These are phyloP conservation scores for Brassica juncea DNA, from an alignment of 345 rosid genomes.

Conservation along the genomic window DNA sequence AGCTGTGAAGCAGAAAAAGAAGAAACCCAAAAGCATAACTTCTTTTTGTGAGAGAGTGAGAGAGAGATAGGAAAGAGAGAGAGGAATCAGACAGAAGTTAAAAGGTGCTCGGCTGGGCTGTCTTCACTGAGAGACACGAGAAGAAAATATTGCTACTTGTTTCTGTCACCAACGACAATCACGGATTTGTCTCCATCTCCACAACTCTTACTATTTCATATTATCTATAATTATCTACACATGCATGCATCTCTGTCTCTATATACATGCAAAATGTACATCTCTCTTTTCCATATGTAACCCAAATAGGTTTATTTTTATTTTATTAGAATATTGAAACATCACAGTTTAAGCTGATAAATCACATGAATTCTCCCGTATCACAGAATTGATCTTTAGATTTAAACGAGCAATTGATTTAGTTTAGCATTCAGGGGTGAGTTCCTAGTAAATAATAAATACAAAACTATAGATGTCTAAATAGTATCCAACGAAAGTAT, in stretches of 20 bases:
- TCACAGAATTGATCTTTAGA: conserved; percentile 28
- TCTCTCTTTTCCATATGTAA: conserved; percentile 23
- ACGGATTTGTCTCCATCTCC: conserved; percentile 63
- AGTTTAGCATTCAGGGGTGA: conserved; percentile 10
- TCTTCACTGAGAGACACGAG: conserved; percentile 49
- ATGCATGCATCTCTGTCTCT: conserved; percentile 37
- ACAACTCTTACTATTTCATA: conserved; percentile 32
- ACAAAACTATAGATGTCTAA: neutral
- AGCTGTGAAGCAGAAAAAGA: conserved; percentile 36
- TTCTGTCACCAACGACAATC: conserved; percentile 72
- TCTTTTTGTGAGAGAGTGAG: neutral
- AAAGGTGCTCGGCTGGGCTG: conserved; percentile 51
- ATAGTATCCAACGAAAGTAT: neutral
- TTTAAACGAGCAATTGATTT: neutral
- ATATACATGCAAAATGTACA: conserved; percentile 30
- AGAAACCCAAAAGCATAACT: conserved; percentile 32
- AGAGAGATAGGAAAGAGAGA: conserved; percentile 18
- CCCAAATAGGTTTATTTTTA: neutral
- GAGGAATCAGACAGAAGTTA: conserved; percentile 38
- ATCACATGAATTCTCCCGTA: conserved; percentile 36
- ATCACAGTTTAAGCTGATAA: conserved; percentile 21
- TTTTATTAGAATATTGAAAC: conserved; percentile 6
- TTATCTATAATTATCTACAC: conserved; percentile 35
- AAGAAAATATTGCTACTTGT: conserved; percentile 42
- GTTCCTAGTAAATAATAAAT: conserved; percentile 5